Percentiles rank a stretch among this genome's conserved stretches.
Evolutionary conservation across 345 rosid genomes (phyloP).

Genomic region (Populus ilicifolia): DNA sequence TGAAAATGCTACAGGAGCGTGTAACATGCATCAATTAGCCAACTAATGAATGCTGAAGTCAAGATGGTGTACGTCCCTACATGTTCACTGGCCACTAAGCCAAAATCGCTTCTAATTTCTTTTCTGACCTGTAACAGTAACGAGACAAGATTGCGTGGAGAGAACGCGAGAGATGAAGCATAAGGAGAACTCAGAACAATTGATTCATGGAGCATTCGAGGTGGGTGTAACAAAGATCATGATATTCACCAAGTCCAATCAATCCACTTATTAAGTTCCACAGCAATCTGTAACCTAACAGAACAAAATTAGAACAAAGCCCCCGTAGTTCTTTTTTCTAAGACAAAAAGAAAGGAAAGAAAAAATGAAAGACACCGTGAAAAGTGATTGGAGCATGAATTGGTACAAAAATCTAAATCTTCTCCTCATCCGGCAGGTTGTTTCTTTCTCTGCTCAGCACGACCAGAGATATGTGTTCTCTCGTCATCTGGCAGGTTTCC

Average conservation of each 20-base stretch:
- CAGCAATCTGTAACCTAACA: slow-evolving; percentile 5
- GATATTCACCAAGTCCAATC: background rate
- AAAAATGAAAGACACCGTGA: background rate
- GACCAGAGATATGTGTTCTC: slow-evolving; percentile 24
- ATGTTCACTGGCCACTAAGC: too few species aligned
- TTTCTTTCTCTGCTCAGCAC: slow-evolving; percentile 74
- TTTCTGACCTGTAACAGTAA: too few species aligned
- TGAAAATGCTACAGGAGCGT: too few species aligned
- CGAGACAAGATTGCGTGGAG: too few species aligned
- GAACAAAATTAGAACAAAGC: slow-evolving; percentile 8
- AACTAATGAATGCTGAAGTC: too few species aligned
- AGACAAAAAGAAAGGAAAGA: background rate
- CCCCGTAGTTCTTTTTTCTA: background rate
- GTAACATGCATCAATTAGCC: too few species aligned
- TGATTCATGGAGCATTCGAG: too few species aligned
- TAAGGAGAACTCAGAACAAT: too few species aligned
- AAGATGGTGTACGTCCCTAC: too few species aligned
- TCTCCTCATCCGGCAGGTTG: slow-evolving; percentile 38
- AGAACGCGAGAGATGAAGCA: too few species aligned
- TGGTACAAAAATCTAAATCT: background rate
- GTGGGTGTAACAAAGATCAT: too few species aligned
- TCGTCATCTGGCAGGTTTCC: slow-evolving; percentile 50
- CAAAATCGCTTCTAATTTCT: too few species aligned
- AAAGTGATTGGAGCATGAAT: background rate
- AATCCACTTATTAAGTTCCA: background rate